These are phyloP conservation scores for Pseudomassariella vexata DNA, from an alignment of 2,329 filamentous ascomycete genomes.

Conservation along the genomic window DNA sequence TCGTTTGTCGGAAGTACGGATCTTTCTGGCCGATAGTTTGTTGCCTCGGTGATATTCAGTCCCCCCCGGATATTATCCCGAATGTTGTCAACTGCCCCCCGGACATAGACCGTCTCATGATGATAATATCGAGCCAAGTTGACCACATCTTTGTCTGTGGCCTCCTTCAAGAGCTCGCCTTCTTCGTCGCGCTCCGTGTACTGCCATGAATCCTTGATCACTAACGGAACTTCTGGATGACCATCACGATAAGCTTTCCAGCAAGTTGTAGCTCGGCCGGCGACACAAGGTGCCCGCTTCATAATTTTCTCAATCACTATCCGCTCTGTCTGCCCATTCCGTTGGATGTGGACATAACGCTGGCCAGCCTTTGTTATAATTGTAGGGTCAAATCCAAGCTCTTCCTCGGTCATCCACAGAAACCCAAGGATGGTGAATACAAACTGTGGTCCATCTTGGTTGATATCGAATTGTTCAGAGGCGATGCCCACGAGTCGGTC, in stretches of 20 bases:
- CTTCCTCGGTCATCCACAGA: no score
- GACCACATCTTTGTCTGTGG: conserved; percentile 26
- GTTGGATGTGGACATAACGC: conserved; percentile 32
- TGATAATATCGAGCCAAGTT: conserved; percentile 32
- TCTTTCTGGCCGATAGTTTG: conserved; percentile 18
- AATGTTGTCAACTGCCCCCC: conserved; percentile 26
- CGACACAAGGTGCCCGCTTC: conserved; percentile 23
- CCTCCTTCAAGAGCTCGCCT: conserved; percentile 30
- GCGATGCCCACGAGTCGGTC: no score
- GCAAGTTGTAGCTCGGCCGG: conserved; percentile 32
- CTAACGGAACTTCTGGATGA: conserved; percentile 24
- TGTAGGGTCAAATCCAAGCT: conserved; percentile 38
- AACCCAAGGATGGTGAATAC: no score
- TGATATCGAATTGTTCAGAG: neutral
- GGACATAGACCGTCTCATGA: conserved; percentile 32
- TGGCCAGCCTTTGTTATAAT: conserved; percentile 24
- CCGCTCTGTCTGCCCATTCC: conserved; percentile 27
- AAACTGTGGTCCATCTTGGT: conserved; percentile 19
- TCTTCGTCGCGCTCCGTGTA: conserved; percentile 34
- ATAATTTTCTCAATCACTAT: conserved; percentile 34
- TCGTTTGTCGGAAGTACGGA: no score
- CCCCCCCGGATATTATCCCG: conserved; percentile 22
- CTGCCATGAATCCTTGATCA: conserved; percentile 42
- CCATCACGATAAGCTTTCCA: conserved; percentile 30
- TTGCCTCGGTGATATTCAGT: conserved; percentile 24